Conservation (phyloP, 345 rosid species). For the Salix brachista region DNA sequence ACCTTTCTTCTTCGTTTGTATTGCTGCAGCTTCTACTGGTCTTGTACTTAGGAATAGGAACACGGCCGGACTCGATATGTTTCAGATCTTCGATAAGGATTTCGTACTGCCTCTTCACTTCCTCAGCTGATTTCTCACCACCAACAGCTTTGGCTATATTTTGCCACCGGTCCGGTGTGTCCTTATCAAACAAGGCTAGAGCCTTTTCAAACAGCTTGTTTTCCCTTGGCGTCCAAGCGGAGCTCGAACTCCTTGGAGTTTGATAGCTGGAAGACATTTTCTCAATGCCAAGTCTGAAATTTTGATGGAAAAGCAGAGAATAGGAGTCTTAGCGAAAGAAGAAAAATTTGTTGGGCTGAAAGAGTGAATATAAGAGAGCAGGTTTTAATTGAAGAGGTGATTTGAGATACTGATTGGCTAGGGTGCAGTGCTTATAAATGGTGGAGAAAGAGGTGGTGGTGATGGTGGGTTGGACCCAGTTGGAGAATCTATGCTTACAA, state of each 20-base stretch:
- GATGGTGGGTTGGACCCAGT: slow-evolving; percentile 22
- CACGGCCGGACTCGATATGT: slow-evolving; percentile 49
- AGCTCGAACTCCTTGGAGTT: slow-evolving; percentile 19
- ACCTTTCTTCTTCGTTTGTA: slow-evolving; percentile 23
- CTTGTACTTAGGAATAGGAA: slow-evolving; percentile 52
- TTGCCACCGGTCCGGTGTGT: slow-evolving; percentile 54
- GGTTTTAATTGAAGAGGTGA: neutral
- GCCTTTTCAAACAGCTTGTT: slow-evolving; percentile 55
- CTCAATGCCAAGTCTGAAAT: no score
- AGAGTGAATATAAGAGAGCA: neutral
- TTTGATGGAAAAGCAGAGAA: neutral
- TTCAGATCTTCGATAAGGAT: slow-evolving; percentile 41
- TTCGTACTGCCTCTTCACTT: slow-evolving; percentile 46
- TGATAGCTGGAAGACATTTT: slow-evolving; percentile 40
- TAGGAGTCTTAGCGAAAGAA: neutral
- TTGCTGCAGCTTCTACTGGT: neutral
- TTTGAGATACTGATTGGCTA: slow-evolving; percentile 1
- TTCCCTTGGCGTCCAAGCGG: slow-evolving; percentile 46
- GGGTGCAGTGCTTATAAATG: slow-evolving; percentile 15
- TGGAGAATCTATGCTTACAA: slow-evolving; percentile 21
- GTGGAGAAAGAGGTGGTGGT: neutral
- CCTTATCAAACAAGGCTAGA: slow-evolving; percentile 46
- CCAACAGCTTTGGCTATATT: slow-evolving; percentile 52
- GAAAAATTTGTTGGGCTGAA: neutral
- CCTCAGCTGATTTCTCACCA: slow-evolving; percentile 39